Evolutionary conservation across 306 rosid genomes (phyloP), one percentile per base, ranked within the genome.

Genomic region (Trifolium subterraneum): DNA sequence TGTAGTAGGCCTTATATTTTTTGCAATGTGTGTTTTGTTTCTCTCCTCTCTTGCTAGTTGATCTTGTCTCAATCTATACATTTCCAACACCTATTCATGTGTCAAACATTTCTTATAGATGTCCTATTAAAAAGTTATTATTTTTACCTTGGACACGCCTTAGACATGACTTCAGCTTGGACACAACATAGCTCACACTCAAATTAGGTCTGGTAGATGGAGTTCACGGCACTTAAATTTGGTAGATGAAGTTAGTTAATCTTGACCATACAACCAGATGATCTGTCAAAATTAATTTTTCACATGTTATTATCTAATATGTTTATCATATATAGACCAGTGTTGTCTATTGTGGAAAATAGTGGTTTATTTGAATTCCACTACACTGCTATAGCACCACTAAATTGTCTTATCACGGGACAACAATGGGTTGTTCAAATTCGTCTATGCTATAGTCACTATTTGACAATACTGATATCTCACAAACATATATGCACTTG

Each of bases 1-100:
- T 69, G 70, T 16, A 27, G 74, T 56, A 67, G 60, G 20, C 18
- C 18, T 69, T 35, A 45, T 76, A 27, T 68, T 15, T 62, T 48
- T 8, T 60, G 20, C 63, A 11, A n/a, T 19, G 15, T 52, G 13
- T 50, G 36, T 68, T 42, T 16, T 61, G 65, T 33, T 18, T 48
- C 27, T 12, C 19, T 2, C 12, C 14, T 15, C 42, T 7, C 8
- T 36, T 36, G 23, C 52, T 27, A 22, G 22, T 39, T 13, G 6
- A 7, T n/a, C 13, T 36, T 68, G 44, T 25, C 19, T 14, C 39
- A 59, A 15, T 15, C 25, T 29, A 59, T 7, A 25, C 38, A 12
- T 58, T 58, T 51, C 36, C 64, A 58, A 58, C 18, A 25, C 64
- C 2, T 16, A 11, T 25, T 12, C 36, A 5, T 11, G 36, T 58